Percentiles rank a stretch among this genome's conserved stretches.
Evolutionary conservation across 2,329 filamentous ascomycete genomes (phyloP).

Genomic region (Neonectria punicea): DNA sequence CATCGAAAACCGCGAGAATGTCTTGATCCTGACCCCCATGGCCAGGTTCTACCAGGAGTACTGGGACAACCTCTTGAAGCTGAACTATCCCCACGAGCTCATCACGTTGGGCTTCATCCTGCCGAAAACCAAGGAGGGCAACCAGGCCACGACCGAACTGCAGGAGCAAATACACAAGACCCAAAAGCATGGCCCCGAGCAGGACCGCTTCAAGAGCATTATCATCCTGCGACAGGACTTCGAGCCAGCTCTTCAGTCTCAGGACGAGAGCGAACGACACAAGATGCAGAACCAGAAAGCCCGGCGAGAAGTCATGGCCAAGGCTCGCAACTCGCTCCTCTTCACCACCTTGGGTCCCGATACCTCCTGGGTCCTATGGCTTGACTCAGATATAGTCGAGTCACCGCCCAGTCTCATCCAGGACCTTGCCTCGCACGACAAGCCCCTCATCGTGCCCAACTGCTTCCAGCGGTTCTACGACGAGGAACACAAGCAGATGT

Average conservation of each 20-base stretch:
- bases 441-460: conserved; percentile 93
- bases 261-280: conserved; percentile 89
- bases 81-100: conserved; percentile 91
- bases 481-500: conserved; percentile 72
- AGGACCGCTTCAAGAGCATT: conserved; percentile 88
- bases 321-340: conserved; percentile 90
- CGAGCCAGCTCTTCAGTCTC: conserved; percentile 81
- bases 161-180: conserved; percentile 88
- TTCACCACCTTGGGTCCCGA: conserved; percentile 93
- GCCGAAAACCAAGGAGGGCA: conserved; percentile 92
- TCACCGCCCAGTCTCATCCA: conserved; percentile 87
- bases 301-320: conserved; percentile 89
- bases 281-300: conserved; percentile 91
- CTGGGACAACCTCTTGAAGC: conserved; percentile 89
- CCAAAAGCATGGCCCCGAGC: conserved; percentile 79
- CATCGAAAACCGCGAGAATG: conserved; percentile 80
- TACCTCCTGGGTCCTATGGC: conserved; percentile 97
- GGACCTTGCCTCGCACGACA: conserved; percentile 87
- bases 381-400: conserved; percentile 93
- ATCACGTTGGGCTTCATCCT: conserved; percentile 97
- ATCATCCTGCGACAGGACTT: conserved; percentile 97
- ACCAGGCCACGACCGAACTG: conserved; percentile 82
- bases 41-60: conserved; percentile 93
- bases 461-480: conserved; percentile 91
- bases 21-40: conserved; percentile 93